A percentile compares a stretch with the other conserved stretches of the same genome.
Conservation (phyloP, 176 grass and related monocot species). For the Rhipidocladum racemiflorum region DNA sequence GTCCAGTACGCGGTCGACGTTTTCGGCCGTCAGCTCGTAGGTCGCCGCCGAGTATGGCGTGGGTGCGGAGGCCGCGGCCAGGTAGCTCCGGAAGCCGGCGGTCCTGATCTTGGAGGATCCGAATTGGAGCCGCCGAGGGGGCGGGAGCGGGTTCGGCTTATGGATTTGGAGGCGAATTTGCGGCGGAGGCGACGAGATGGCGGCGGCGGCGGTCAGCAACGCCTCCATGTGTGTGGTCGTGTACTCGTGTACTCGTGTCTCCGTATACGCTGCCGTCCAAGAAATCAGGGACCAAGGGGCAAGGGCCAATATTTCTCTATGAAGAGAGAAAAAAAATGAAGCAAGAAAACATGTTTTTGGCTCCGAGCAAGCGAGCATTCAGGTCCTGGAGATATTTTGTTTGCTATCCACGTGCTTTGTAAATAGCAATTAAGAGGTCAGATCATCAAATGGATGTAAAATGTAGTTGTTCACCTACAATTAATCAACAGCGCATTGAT, state of each 20-base stretch:
- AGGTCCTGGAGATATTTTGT: not conserved
- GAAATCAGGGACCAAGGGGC: not conserved
- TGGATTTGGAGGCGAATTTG: slow-evolving; percentile 21
- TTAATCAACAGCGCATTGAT: too few relatives aligned
- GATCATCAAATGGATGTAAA: too few relatives aligned
- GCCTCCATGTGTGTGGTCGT: slow-evolving; percentile 43
- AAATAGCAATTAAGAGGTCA: too few relatives aligned
- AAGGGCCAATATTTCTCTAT: not conserved
- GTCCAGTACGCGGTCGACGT: slow-evolving; percentile 76
- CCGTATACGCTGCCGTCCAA: not conserved
- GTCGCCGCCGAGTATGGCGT: slow-evolving; percentile 64
- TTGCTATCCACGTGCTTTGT: too few relatives aligned
- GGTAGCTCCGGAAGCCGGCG: slow-evolving; percentile 1
- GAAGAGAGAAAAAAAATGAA: not conserved
- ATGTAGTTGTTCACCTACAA: too few relatives aligned
- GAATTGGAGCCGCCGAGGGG: slow-evolving; percentile 22
- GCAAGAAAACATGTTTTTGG: not conserved
- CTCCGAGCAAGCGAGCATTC: too few relatives aligned
- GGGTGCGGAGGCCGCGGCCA: slow-evolving; percentile 33
- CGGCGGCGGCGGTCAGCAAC: slow-evolving; percentile 28
- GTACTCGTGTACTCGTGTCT: too few relatives aligned
- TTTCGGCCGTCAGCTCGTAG: slow-evolving; percentile 72
- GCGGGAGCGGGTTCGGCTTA: not conserved
- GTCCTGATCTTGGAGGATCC: slow-evolving; percentile 29
- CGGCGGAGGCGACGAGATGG: slow-evolving; percentile 19